Base-by-base conservation (phyloP, 2,329 filamentous ascomycete genomes). In the Phoma herbarum region DNA sequence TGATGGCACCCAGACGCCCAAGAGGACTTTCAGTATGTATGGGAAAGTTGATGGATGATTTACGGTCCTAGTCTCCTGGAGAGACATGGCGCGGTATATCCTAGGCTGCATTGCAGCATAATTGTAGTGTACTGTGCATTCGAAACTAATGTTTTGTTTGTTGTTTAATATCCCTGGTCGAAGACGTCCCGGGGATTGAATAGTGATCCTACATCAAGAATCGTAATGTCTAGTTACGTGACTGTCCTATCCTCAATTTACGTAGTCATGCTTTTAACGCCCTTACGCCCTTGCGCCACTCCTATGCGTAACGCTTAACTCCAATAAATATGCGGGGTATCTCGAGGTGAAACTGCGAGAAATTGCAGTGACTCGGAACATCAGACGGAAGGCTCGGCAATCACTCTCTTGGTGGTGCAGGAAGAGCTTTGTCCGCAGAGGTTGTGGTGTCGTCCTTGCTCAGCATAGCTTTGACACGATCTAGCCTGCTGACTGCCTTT, bases 401-500 rank as follows among this genome's bases (percentile, higher is more conserved):
- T 45, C 20, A 33, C n/a, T 25, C 22, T 29, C 41, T 37, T 28
- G 44, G 43, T 20, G 49, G 54, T 18, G 54, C 45, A 18, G 44
- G 28, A 46, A 59, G 53, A 26, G 43, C 53, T 16, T 37, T 20
- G 25, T 46, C 37, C 29, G 28, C 11, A 29, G 28, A n/a, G 37
- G 14, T 55, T 22, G 50, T 26, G 14, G 41, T 29, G 4, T 64
- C 61, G 16, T 66, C 66, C 7, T 60, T 51, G 12, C 65, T 79
- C 60, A 93, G 70, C 71, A 93, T 71, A 3, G 81, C 81, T 72
- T 87, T 85, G 4, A 91, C 89, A 63, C 88, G 82, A 72, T 92
- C 89, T 66, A 94, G 90, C 68, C 90, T 82, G 46, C 79, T 83
- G 71, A 93, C 84, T 18, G 90, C 90, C 33, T 84, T 82, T 79